Conservation (phyloP, 345 rosid species). For the Arabis alpina region DNA sequence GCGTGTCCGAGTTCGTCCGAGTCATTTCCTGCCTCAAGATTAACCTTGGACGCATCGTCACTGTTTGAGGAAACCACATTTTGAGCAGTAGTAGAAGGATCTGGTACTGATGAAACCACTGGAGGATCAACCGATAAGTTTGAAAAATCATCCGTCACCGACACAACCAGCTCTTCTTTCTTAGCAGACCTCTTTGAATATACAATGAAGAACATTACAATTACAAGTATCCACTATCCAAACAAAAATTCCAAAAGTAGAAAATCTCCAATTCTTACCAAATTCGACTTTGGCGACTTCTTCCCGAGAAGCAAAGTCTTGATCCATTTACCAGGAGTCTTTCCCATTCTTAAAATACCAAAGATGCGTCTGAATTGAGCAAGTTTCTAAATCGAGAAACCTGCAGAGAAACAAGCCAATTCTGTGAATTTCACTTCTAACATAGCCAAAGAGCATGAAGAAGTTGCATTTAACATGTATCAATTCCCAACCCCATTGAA, state of each 20-base stretch:
- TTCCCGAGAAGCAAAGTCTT: slow-evolving; percentile 66
- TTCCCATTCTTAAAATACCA: slow-evolving; percentile 55
- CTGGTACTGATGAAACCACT: slow-evolving; percentile 37
- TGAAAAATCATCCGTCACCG: slow-evolving; percentile 45
- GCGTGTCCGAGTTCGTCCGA: slow-evolving; percentile 55
- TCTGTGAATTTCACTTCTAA: neutral
- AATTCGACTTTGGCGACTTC: slow-evolving; percentile 68
- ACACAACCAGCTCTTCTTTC: slow-evolving; percentile 49
- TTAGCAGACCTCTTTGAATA: slow-evolving; percentile 48
- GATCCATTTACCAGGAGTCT: slow-evolving; percentile 82
- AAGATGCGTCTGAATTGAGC: slow-evolving; percentile 10
- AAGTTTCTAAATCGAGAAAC: slow-evolving; percentile 30
- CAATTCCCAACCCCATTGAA: slow-evolving; percentile 7
- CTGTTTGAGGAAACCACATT: slow-evolving; percentile 40
- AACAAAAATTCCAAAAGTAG: too few relatives aligned
- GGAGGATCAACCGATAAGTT: slow-evolving; percentile 48
- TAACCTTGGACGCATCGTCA: slow-evolving; percentile 10
- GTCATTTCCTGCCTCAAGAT: slow-evolving; percentile 43
- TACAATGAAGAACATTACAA: slow-evolving; percentile 17
- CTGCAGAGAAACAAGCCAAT: slow-evolving; percentile 35
- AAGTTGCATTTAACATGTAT: neutral
- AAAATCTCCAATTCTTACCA: slow-evolving; percentile 39
- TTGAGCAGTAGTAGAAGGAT: slow-evolving; percentile 33
- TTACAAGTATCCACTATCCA: slow-evolving; percentile 17
- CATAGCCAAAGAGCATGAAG: neutral